phyloP scores from a whole-genome alignment of 352 stramenopile genomes.

The Poterioochromonas sp. region DNA sequence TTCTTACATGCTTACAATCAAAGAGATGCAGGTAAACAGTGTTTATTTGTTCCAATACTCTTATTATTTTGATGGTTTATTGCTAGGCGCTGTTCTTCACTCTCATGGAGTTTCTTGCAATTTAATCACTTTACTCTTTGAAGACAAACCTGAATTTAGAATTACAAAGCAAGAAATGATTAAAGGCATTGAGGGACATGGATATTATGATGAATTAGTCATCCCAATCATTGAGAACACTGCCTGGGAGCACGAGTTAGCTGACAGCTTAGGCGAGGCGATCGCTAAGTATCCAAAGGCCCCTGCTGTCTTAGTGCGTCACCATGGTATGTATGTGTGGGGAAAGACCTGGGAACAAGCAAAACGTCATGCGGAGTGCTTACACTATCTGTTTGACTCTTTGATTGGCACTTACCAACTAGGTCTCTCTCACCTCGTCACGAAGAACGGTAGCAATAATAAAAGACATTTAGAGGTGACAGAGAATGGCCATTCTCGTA shows the following conservation, averaged over 20 bases:
- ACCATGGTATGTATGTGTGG: slow-evolving; percentile 91
- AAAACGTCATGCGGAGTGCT: slow-evolving; percentile 88
- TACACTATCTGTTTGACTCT: slow-evolving; percentile 89
- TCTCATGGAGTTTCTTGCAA: slow-evolving; percentile 70
- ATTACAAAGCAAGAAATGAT: slow-evolving; percentile 94
- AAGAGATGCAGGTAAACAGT: slow-evolving; percentile 43
- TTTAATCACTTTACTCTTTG: slow-evolving; percentile 75
- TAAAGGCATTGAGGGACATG: slow-evolving; percentile 78
- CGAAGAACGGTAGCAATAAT: neutral
- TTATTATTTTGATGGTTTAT: slow-evolving; percentile 33
- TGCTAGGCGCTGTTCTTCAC: slow-evolving; percentile 45
- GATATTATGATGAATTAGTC: slow-evolving; percentile 78
- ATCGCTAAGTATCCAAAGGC: slow-evolving; percentile 73
- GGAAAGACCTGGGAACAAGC: slow-evolving; percentile 85
- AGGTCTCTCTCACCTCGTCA: slow-evolving; percentile 39
- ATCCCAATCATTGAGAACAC: slow-evolving; percentile 94
- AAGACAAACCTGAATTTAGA: slow-evolving; percentile 63
- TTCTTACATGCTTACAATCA: slow-evolving; percentile 1
- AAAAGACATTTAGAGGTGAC: slow-evolving; percentile 28
- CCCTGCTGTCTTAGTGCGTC: slow-evolving; percentile 81
- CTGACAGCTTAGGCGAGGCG: slow-evolving; percentile 67
- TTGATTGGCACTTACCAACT: slow-evolving; percentile 59
- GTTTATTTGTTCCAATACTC: slow-evolving; percentile 36
- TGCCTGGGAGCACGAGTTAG: slow-evolving; percentile 76
- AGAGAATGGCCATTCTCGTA: neutral